Evolutionary conservation across 2,329 filamentous ascomycete species (phyloP), one percentile per base, ranked within the genome.

Genomic region (Lasiodiplodia sp.): DNA sequence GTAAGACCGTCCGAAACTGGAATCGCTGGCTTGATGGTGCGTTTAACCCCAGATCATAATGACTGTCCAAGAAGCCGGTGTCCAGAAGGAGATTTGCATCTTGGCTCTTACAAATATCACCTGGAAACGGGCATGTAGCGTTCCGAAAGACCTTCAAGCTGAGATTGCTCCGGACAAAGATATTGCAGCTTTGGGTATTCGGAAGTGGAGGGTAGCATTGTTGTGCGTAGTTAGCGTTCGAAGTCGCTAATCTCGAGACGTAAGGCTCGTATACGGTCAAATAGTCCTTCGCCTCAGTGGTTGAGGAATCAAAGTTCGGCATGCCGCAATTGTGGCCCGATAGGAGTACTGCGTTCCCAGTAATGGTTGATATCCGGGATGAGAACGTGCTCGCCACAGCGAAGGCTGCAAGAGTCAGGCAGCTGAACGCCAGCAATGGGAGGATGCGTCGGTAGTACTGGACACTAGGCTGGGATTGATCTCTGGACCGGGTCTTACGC

Each of bases 1-100:
- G 47, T 12, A 52, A 37, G 4, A 62, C 56, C 11, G 62, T n/a
- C 23, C 70, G 70, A n/a, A 63, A 53, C n/a, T 40, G 25, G 52
- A 69, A 65, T 18, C 62, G 69, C 16, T 72, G 67, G 23, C 68
- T 37, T 21, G 70, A 68, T 3, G 71, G 70, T 12, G 55, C 57
- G 40, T 74, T 75, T 38, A 76, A 25, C 0, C 74, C 74, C 14
- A 76, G 63, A 63, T 75, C 67, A 2, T 56, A 25, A 21, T 66
- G 63, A 49, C 71, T 73, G 49, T 75, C 67, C 0, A 76, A 58
- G 21, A 62, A 53, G 16, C 71, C 73, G 16, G 71, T 73, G 23
- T 75, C 73, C 0, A 75, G 34, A 0, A 58, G 2, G 3, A 75
- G 6, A 34, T 74, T 76, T 0, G 34, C 52, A 6, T 28, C 55